Base-by-base conservation (phyloP, 305 asterid genomes). In the Fraxinus floribunda region DNA sequence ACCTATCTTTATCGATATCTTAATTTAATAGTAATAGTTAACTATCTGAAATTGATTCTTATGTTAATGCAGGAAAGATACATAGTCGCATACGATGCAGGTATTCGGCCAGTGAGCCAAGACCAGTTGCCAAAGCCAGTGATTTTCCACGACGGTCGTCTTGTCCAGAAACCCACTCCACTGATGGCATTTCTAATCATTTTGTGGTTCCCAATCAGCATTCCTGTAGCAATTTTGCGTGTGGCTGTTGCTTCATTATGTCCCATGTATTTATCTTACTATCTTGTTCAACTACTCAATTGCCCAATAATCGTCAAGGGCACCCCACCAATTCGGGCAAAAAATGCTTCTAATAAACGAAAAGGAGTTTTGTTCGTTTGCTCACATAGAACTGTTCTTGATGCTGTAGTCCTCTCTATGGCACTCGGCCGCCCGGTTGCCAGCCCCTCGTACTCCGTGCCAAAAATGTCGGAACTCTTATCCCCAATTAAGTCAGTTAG, bases 111-210 rank as follows among this genome's bases (percentile, higher is more conserved):
- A 4, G 52, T 85, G 20, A 52, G 3, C 74, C 66, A 6, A 39
- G 62, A 70, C 0, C 22, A 35, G 10, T 46, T 85, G 35, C 84
- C 86, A 10, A 81, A 75, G 34, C 83, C 78, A 2, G 52, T 79
- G 20, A 79, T 82, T 38, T 82, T 82, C 76, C 79, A 82, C 4
- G 88, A 84, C 35, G 78, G 86, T 1, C 84, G 84, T 20, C 79
- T 83, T 5, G 86, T 86, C 68, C 72, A 83, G 32, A 87, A 82
- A 4, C 88, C 86, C 3, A 82, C 84, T 8, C 87, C 88, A 5
- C 13, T 77, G 1, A 30, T 16, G 16, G 83, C 86, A 11, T 24
- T 84, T 22, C 22, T 79, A 2, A 73, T 80, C 77, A 20, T 87
- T 6, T 36, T 84, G 0, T 87, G 88, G 89, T 24, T 82, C 81